A percentile compares a stretch with the other conserved stretches of the same genome.
These are phyloP conservation scores for Sarcocystis neurona DNA, from an alignment of 169 alveolate species.

Conservation along the genomic window DNA sequence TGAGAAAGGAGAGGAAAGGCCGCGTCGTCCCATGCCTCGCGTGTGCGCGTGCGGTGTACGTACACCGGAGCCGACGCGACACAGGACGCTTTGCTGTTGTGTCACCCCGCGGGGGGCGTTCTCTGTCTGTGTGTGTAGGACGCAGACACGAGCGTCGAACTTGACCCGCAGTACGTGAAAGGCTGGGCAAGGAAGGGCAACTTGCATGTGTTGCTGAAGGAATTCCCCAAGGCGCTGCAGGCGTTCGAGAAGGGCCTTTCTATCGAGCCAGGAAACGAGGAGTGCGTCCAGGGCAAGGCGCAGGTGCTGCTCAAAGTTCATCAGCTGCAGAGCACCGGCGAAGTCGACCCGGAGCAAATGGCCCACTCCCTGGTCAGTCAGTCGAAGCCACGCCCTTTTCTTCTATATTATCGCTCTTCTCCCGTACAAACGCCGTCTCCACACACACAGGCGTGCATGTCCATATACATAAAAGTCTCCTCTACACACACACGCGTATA, in stretches of 20 bases:
- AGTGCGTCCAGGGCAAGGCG: constrained; percentile 80
- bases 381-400: too few species aligned
- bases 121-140: constrained; percentile 71
- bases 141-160: constrained; percentile 91
- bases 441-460: too few species aligned
- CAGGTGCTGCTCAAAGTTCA: constrained; percentile 84
- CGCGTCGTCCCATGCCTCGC: too few species aligned
- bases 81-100: not conserved
- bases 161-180: constrained; percentile 95
- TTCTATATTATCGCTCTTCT: too few species aligned
- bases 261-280: constrained; percentile 91
- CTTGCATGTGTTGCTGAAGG: constrained; percentile 93
- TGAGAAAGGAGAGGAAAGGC: not conserved
- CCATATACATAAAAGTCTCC: too few species aligned
- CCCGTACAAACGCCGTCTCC: too few species aligned
- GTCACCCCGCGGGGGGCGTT: not conserved
- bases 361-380: constrained; percentile 77
- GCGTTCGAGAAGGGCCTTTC: constrained; percentile 94
- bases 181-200: constrained; percentile 96
- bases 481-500: too few species aligned
- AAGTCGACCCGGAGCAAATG: constrained; percentile 88
- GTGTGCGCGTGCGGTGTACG: too few species aligned
- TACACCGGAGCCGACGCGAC: not conserved
- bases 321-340: constrained; percentile 65
- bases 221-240: constrained; percentile 95